Percentiles rank a stretch among this genome's conserved stretches.
phyloP scores from a whole-genome alignment of 495 filamentous ascomycete genomes.

The Neurospora hispaniola region DNA sequence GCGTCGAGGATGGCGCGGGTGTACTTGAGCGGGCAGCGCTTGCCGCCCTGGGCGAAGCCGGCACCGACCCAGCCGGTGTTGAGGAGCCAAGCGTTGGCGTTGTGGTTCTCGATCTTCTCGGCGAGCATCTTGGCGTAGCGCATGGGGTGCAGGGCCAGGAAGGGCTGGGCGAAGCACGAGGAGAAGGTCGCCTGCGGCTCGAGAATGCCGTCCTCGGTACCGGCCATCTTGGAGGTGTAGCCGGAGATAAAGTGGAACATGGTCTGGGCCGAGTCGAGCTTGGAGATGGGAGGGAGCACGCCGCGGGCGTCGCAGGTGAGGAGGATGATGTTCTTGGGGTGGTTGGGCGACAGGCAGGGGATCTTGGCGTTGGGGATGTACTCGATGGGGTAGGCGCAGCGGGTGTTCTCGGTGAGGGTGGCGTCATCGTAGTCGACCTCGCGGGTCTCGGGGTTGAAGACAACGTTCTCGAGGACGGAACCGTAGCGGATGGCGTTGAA shows the following conservation, averaged over 20 bases:
- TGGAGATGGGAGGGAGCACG: constrained; percentile 95
- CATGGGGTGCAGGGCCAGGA: constrained; percentile 98
- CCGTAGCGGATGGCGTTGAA: constrained; percentile 94
- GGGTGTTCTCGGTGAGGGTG: constrained; percentile 95
- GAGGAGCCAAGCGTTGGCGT: constrained; percentile 94
- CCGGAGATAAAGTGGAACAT: constrained; percentile 99
- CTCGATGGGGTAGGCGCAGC: constrained; percentile 97
- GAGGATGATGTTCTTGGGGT: constrained; percentile 95
- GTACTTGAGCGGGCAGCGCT: constrained; percentile 98
- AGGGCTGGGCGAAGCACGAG: constrained; percentile 98
- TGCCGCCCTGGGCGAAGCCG: constrained; percentile 86
- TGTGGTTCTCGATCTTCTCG: constrained; percentile 92
- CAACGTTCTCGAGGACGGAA: constrained; percentile 95
- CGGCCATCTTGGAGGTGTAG: constrained; percentile 99
- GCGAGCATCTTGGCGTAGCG: constrained; percentile 96
- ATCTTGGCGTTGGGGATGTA: constrained; percentile 99
- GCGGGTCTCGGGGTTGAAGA: constrained; percentile 86
- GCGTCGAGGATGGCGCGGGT: constrained; percentile 96
- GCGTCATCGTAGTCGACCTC: constrained; percentile 89
- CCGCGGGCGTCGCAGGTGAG: constrained; percentile 96
- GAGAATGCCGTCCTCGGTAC: constrained; percentile 90
- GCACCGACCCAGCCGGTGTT: constrained; percentile 99
- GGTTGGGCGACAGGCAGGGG: constrained; percentile 74
- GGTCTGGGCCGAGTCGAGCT: constrained; percentile 88
- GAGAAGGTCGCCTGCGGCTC: constrained; percentile 99